phyloP scores from a whole-genome alignment of 2,329 filamentous ascomycete species.

The Claviceps fusiformis region DNA sequence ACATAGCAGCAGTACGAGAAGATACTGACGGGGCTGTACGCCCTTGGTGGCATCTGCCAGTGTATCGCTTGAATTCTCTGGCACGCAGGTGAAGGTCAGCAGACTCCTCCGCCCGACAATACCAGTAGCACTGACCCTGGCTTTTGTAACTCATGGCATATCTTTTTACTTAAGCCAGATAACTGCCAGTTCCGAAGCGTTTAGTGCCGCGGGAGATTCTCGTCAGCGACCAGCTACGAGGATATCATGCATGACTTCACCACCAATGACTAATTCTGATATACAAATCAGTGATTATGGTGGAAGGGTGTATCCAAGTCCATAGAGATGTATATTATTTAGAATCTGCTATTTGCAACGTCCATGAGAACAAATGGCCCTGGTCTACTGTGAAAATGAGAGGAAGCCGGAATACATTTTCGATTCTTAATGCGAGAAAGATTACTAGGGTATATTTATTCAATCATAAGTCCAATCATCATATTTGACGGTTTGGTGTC shows the following conservation, averaged over 20 bases:
- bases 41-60: not conserved
- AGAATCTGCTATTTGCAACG: not conserved
- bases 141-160: not conserved
- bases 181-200: not conserved
- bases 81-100: not conserved
- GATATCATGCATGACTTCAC: not conserved
- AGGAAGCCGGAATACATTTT: not conserved
- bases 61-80: not conserved
- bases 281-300: too few relatives aligned
- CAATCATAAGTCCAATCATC: not conserved
- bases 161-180: not conserved
- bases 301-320: too few relatives aligned
- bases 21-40: not conserved
- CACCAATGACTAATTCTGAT: too few relatives aligned
- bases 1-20: not conserved
- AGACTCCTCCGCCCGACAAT: not conserved
- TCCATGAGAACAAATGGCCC: not conserved
- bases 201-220: not conserved
- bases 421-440: not conserved
- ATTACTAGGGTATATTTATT: not conserved
- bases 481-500: not conserved
- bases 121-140: not conserved
- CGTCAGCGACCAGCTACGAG: not conserved
- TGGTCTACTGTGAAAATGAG: not conserved
- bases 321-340: not conserved